Evolutionary conservation across 1,284 basidiomycete genomes (phyloP), one percentile per base, ranked within the genome.

Genomic region (Moesziomyces sp.): DNA sequence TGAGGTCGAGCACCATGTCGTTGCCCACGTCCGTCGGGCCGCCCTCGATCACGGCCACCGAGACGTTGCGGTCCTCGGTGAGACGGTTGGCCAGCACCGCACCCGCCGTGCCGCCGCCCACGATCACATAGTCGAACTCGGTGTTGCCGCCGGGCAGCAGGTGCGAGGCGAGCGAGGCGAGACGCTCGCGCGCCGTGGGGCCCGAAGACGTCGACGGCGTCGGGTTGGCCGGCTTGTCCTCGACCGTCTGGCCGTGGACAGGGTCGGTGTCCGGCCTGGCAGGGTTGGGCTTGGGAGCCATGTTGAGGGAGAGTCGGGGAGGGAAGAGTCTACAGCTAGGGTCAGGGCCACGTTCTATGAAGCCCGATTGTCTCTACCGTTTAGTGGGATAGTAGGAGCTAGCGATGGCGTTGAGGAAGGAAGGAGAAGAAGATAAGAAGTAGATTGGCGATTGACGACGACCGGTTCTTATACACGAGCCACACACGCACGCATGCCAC

Each of bases 31-130:
- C 84, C 44, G 48, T 70, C 11, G 83, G 82, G 16, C 84, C 84
- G 16, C 84, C 84, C 70, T 85, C 84, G 66, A 85, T 84, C 14
- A 85, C 81, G 28, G 83, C 81, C 2, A 85, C 83, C 5, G 61
- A 65, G 14, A 83, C 80, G 42, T 80, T 74, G 19, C 67, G 58
- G 58, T 84, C 80, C 49, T 84, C 80, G 9, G 84, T 83, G 21
- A 85, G 71, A 24, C 84, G 76, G 61, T 85, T 81, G 24, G 84
- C 84, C 9, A 85, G 69, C 1, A 84, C 84, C 21, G 80, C 79
- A 19, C 84, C 84, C 3, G 84, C 83, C 5, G 84, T 85, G 34
- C 84, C 78, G n/a, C 78, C 81, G 13, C 81, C 80, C 18, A 83
- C 75, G 54, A 85, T 85, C 53, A 83, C 73, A 68, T 84, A 83